Percentiles rank a stretch among this genome's conserved stretches.
These are phyloP conservation scores for Adansonia grandidieri DNA, from an alignment of 441 rosid genomes.

Conservation along the genomic window DNA sequence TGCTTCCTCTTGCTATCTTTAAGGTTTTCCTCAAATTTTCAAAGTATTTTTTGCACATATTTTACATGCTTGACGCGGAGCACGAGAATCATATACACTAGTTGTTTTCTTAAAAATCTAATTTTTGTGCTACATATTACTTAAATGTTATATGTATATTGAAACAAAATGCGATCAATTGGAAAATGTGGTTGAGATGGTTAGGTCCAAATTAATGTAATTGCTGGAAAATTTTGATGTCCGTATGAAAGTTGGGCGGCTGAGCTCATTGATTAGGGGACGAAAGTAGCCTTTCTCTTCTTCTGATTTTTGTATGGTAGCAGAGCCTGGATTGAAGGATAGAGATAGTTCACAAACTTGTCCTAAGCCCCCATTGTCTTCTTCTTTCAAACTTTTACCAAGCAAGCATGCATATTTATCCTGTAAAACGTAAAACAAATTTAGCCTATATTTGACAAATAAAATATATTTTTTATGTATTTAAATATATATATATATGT, in stretches of 20 bases:
- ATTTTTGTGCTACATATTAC: background rate
- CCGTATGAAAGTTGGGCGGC: slow-evolving; percentile 15
- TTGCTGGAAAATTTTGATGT: background rate
- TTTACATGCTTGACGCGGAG: too few relatives aligned
- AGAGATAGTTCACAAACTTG: slow-evolving; percentile 43
- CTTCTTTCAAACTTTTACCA: slow-evolving; percentile 23
- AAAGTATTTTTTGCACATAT: too few relatives aligned
- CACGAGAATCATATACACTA: too few relatives aligned
- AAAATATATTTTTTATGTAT: background rate
- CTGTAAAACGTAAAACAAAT: slow-evolving; percentile 19
- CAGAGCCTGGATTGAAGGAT: slow-evolving; percentile 22
- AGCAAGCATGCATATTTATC: slow-evolving; percentile 18
- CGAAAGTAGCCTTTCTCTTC: slow-evolving; percentile 24
- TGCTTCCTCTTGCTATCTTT: too few relatives aligned
- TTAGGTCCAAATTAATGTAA: slow-evolving; percentile 37
- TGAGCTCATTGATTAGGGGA: slow-evolving; percentile 4
- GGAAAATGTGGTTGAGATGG: slow-evolving; percentile 26
- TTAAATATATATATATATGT: too few relatives aligned
- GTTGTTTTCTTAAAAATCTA: too few relatives aligned
- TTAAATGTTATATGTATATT: background rate
- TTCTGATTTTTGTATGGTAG: slow-evolving; percentile 12
- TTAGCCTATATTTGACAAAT: background rate
- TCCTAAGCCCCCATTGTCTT: slow-evolving; percentile 15
- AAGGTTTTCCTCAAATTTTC: too few relatives aligned
- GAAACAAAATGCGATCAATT: background rate